Base-by-base conservation (phyloP, 495 filamentous ascomycete species). In the Aspergillus cristatus region DNA sequence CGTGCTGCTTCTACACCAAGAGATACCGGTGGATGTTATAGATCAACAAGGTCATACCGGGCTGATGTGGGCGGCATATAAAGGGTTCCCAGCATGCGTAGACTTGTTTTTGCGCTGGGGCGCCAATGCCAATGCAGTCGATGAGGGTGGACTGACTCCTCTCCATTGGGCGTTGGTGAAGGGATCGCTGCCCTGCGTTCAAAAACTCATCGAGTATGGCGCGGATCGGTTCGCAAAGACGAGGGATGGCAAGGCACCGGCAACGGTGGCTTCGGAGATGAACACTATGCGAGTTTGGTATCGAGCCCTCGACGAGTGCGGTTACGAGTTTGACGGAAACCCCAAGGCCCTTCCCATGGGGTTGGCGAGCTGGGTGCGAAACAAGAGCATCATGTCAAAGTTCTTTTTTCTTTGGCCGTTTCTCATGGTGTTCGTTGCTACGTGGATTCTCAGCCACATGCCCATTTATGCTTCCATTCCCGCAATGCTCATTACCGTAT, bases 51-150 rank as follows among this genome's bases (percentile, higher is more conserved):
- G 86, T 8, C 93, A 98, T 60, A 97, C 93, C 1, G 79, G 78
- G 26, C 64, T 98, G 36, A 98, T 98, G 91, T 98, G 91, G 91
- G 85, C 93, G 16, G 89, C 89, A 18, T 98, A 98, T 62, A 98
- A 97, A 55, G 93, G 93, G 14, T 94, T 76, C 54, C 82, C 87
- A 0, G 79, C 79, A 15, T 91, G 83, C 51, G 93, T 98, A 32
- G 93, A 97, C 56, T 61, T 96, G 15, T 91, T 94, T 50, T 60
- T 98, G 39, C 79, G 87, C 42, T 98, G 91, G 90, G 91, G 91
- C 17, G 91, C 91, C 22, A 88, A 87, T 55, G 84, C 94, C 13
- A 86, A 93, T 58, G 81, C 85, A 22, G 78, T 74, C 31, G 91
- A 98, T 53, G 86, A 95, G 48, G 79, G 84, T 41, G 90, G 89